Percentiles rank a stretch among this genome's conserved stretches.
phyloP scores from a whole-genome alignment of 805 yeast species.

The Candida vaughaniae region DNA sequence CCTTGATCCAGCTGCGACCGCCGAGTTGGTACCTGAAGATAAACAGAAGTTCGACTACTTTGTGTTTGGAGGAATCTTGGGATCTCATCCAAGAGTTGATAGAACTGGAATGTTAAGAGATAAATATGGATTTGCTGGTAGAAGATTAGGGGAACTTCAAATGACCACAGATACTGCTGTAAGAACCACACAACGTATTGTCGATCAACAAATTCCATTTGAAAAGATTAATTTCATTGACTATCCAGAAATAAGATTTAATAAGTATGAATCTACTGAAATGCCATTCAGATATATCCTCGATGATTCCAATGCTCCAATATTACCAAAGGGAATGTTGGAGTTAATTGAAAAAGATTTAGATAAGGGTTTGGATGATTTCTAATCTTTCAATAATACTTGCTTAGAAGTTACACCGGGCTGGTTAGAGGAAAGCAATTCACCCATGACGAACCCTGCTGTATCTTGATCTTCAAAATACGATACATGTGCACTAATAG shows the following conservation, averaged over 20 bases:
- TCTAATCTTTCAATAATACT: conserved; percentile 31
- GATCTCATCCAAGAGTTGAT: conserved; percentile 91
- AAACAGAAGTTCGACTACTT: conserved; percentile 71
- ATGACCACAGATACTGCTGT: conserved; percentile 99
- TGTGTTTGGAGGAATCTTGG: conserved; percentile 94
- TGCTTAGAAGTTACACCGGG: conserved; percentile 25
- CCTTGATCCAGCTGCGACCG: conserved; percentile 82
- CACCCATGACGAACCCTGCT: conserved; percentile 72
- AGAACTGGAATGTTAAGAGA: conserved; percentile 85
- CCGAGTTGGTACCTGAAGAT: conserved; percentile 74
- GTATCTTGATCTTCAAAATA: conserved; percentile 87
- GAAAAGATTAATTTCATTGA: conserved; percentile 83
- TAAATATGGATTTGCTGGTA: conserved; percentile 81
- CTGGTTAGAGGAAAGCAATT: conserved; percentile 37
- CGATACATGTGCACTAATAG: conserved; percentile 83
- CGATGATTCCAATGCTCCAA: conserved; percentile 64
- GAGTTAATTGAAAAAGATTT: conserved; percentile 82
- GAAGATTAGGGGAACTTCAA: conserved; percentile 82
- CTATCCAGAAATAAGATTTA: conserved; percentile 90
- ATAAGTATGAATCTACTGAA: conserved; percentile 87
- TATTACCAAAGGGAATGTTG: conserved; percentile 90
- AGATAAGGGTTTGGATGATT: conserved; percentile 76
- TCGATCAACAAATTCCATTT: conserved; percentile 56
- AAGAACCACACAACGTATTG: conserved; percentile 80
- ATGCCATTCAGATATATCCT: conserved; percentile 95